Conservation (phyloP, 176 grass and related monocot species). For the Aegilops sharonensis region DNA sequence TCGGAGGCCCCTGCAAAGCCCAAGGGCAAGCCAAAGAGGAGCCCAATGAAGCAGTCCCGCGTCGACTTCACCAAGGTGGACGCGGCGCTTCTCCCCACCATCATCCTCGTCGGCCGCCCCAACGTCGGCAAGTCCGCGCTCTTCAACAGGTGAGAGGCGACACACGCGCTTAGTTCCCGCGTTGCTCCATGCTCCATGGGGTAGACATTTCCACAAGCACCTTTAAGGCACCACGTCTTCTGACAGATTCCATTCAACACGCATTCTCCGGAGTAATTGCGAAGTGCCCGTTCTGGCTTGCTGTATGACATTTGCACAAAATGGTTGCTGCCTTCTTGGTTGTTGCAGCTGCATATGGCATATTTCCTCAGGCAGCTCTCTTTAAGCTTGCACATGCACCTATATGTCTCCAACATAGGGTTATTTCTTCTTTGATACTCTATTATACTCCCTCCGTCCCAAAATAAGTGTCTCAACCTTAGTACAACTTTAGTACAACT, state of each 20-base stretch:
- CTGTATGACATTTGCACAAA: not conserved
- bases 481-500: no score
- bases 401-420: not conserved
- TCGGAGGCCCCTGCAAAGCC: not conserved
- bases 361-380: not conserved
- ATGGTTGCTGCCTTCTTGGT: not conserved
- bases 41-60: conserved; percentile 60
- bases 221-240: not conserved
- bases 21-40: conserved; percentile 58
- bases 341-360: not conserved
- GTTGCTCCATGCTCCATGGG: not conserved
- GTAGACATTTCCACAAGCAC: conserved; percentile 33
- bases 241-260: not conserved
- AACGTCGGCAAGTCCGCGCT: conserved; percentile 97
- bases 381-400: not conserved
- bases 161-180: not conserved
- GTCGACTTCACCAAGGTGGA: conserved; percentile 91
- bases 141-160: conserved; percentile 71
- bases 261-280: not conserved
- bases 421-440: not conserved
- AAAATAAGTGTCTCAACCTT: no score
- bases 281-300: not conserved
- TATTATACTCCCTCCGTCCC: not conserved
- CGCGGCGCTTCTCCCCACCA: conserved; percentile 73
- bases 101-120: conserved; percentile 85